Percentiles rank a stretch among this genome's conserved stretches.
These are phyloP conservation scores for Schwanniomyces occidentalis DNA, from an alignment of 805 yeast genomes.

Conservation along the genomic window DNA sequence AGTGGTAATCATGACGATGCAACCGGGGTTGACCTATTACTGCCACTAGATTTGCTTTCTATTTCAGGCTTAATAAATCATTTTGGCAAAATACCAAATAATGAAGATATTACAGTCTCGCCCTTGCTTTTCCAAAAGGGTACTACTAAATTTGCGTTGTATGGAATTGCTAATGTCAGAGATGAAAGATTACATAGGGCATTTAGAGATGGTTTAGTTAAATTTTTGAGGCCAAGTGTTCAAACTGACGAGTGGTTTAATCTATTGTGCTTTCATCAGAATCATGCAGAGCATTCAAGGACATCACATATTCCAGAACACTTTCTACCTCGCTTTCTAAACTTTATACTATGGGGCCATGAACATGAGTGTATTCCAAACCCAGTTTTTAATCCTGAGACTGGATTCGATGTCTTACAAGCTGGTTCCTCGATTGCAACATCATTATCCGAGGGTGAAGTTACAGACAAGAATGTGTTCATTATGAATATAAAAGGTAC, in stretches of 20 bases:
- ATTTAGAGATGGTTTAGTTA: conserved; percentile 77
- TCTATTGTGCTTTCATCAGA: conserved; percentile 86
- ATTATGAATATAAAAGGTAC: conserved; percentile 63
- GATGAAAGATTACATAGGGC: conserved; percentile 86
- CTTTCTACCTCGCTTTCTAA: conserved; percentile 77
- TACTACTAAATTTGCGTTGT: conserved; percentile 74
- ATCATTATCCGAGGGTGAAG: conserved; percentile 81
- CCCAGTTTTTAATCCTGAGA: conserved; percentile 56
- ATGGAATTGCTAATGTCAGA: conserved; percentile 84
- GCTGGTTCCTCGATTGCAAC: conserved; percentile 97
- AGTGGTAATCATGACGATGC: conserved; percentile 98
- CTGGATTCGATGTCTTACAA: conserved; percentile 76
- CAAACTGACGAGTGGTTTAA: conserved; percentile 74
- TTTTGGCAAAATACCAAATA: conserved; percentile 78
- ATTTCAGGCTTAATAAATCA: conserved; percentile 85
- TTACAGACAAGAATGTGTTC: conserved; percentile 71
- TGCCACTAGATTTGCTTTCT: conserved; percentile 83
- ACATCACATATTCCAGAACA: conserved; percentile 84
- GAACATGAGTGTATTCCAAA: conserved; percentile 91
- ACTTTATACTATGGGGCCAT: conserved; percentile 94
- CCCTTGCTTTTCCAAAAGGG: conserved; percentile 88
- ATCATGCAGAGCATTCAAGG: conserved; percentile 77
- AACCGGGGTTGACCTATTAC: conserved; percentile 77
- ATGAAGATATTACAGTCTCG: conserved; percentile 68
- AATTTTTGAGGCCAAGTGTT: conserved; percentile 68